Evolutionary conservation across 768 basidiomycete species (phyloP).

Genomic region (Atractiella rhizophila): DNA sequence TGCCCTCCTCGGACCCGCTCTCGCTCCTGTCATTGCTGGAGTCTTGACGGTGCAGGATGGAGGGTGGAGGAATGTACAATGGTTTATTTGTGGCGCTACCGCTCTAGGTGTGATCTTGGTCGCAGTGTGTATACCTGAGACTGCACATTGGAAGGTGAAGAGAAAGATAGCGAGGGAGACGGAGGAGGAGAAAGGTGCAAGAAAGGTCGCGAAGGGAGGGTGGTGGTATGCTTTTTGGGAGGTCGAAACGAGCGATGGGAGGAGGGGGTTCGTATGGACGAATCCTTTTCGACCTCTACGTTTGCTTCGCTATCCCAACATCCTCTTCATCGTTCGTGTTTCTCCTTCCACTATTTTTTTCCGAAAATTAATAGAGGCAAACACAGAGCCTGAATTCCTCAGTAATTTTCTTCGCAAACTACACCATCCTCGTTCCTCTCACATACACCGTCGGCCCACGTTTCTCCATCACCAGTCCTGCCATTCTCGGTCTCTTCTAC

Average conservation of each 20-base stretch:
- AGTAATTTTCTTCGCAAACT: not conserved
- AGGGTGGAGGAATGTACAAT: slow-evolving; percentile 16
- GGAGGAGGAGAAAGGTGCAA: not conserved
- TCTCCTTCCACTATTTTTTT: not conserved
- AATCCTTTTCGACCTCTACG: slow-evolving; percentile 3
- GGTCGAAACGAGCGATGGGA: too few relatives aligned
- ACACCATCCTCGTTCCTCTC: slow-evolving; percentile 10
- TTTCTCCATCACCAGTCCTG: slow-evolving; percentile 21
- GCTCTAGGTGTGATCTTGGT: slow-evolving; percentile 3
- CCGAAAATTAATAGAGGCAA: not conserved
- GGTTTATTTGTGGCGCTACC: slow-evolving; percentile 9
- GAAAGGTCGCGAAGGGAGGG: not conserved
- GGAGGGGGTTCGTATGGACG: not conserved
- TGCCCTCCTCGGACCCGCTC: not conserved
- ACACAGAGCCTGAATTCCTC: not conserved
- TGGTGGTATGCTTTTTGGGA: too few relatives aligned
- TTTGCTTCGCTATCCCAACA: slow-evolving; percentile 3
- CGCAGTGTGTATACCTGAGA: slow-evolving; percentile 10
- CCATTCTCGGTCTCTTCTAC: slow-evolving; percentile 22
- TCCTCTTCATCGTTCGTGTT: slow-evolving; percentile 2
- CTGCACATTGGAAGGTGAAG: slow-evolving; percentile 1
- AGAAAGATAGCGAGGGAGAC: not conserved
- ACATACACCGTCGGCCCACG: slow-evolving; percentile 9
- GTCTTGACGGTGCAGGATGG: slow-evolving; percentile 2
- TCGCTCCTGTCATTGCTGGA: slow-evolving; percentile 1